Evolutionary conservation across 805 yeast species (phyloP).

Genomic region (Pichia nakasei): DNA sequence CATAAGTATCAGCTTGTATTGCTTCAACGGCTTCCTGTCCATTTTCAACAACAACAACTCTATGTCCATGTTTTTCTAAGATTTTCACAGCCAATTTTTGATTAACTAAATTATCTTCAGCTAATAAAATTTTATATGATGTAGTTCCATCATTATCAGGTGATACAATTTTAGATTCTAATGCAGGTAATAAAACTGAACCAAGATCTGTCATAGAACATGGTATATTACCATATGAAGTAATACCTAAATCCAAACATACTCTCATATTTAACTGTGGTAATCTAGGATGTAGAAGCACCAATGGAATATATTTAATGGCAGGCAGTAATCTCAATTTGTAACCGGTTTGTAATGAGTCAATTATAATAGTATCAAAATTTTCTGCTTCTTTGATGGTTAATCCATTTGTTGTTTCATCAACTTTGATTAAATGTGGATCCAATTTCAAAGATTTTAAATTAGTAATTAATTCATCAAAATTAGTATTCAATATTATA

Average conservation of each 20-base stretch:
- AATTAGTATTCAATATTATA: constrained; percentile 41
- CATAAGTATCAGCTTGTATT: constrained; percentile 56
- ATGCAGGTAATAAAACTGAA: constrained; percentile 73
- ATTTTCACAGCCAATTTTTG: constrained; percentile 83
- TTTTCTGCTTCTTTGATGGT: constrained; percentile 46
- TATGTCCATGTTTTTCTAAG: constrained; percentile 77
- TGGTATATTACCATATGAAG: constrained; percentile 84
- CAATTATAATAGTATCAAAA: constrained; percentile 77
- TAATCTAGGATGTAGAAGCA: constrained; percentile 63
- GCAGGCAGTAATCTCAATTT: constrained; percentile 61
- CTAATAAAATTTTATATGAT: constrained; percentile 65
- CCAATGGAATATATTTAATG: constrained; percentile 79
- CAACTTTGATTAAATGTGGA: constrained; percentile 43
- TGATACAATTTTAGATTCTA: constrained; percentile 75
- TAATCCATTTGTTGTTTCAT: constrained; percentile 42
- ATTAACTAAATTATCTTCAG: constrained; percentile 82
- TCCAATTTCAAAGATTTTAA: constrained; percentile 49
- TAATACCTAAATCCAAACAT: constrained; percentile 78
- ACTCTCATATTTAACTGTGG: constrained; percentile 73
- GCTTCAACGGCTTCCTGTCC: constrained; percentile 79
- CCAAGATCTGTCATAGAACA: constrained; percentile 77
- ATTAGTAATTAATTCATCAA: constrained; percentile 41
- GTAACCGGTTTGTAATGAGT: constrained; percentile 66
- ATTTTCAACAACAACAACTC: constrained; percentile 77
- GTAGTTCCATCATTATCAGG: constrained; percentile 71